phyloP scores from a whole-genome alignment of 2,329 filamentous ascomycete genomes.

The Alternaria triticimaculans region DNA sequence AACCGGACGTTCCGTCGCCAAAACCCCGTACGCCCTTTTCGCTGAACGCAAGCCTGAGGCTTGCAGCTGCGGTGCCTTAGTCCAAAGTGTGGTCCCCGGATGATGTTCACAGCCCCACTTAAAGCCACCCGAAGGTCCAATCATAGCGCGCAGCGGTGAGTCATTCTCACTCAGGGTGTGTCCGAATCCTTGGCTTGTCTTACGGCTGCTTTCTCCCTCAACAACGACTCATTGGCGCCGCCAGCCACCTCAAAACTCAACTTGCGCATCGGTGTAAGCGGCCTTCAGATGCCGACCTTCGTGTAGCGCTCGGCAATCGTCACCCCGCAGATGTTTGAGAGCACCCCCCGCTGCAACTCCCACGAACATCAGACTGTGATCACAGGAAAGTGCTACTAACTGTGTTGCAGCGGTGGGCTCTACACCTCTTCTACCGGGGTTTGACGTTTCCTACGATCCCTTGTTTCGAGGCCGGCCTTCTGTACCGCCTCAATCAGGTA shows the following conservation, averaged over 20 bases:
- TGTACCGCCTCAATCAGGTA: not conserved
- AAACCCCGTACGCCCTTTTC: not conserved
- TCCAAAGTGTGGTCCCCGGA: not conserved
- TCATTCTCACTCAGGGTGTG: conserved; percentile 24
- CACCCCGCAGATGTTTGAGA: not conserved
- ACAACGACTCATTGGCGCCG: not conserved
- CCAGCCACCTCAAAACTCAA: not conserved
- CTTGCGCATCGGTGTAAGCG: not conserved
- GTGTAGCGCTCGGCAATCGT: not conserved
- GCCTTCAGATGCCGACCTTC: not conserved
- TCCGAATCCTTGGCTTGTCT: conserved; percentile 2
- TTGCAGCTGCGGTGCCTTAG: not conserved
- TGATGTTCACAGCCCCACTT: not conserved
- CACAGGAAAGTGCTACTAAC: not conserved
- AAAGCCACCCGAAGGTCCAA: not conserved
- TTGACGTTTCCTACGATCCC: not conserved
- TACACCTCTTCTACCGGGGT: not conserved
- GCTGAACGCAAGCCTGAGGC: not conserved
- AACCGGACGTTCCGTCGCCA: not conserved
- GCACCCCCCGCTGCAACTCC: not conserved
- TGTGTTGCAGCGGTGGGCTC: not conserved
- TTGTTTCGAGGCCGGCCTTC: not conserved
- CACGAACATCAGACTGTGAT: not conserved
- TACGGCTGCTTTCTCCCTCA: not conserved
- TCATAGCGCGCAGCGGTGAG: conserved; percentile 14